These are phyloP conservation scores for Rhazya stricta DNA, from an alignment of 257 asterid species.

Conservation along the genomic window DNA sequence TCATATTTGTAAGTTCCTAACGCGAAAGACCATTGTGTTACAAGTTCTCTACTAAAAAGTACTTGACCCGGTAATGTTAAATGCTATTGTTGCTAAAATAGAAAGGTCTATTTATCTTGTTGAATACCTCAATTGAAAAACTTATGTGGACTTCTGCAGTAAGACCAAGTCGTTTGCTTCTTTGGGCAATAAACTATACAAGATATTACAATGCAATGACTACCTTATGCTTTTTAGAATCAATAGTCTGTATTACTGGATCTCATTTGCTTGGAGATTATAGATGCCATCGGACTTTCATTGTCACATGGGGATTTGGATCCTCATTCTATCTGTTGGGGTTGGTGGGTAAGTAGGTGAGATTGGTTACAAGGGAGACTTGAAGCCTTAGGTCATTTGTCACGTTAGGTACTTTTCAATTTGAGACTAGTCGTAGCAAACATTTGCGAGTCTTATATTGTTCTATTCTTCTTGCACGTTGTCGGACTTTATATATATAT, in stretches of 20 bases:
- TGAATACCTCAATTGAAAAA: neutral
- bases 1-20: neutral
- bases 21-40: neutral
- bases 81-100: neutral
- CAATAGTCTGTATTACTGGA: no score
- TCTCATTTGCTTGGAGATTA: no score
- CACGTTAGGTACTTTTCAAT: neutral
- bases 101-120: neutral
- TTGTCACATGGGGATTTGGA: neutral
- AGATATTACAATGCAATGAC: no score
- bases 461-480: neutral
- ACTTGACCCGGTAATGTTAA: neutral
- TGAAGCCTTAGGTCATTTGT: neutral
- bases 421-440: no score
- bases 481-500: neutral
- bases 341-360: neutral
- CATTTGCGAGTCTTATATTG: neutral
- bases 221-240: no score
- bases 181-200: no score
- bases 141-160: neutral
- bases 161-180: neutral
- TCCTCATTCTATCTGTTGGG: neutral
- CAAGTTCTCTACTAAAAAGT: neutral
- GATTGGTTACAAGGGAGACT: neutral
- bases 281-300: neutral